These are phyloP conservation scores for Rhynchospora tenuis DNA, from an alignment of 176 grass and related monocot genomes.

Conservation along the genomic window DNA sequence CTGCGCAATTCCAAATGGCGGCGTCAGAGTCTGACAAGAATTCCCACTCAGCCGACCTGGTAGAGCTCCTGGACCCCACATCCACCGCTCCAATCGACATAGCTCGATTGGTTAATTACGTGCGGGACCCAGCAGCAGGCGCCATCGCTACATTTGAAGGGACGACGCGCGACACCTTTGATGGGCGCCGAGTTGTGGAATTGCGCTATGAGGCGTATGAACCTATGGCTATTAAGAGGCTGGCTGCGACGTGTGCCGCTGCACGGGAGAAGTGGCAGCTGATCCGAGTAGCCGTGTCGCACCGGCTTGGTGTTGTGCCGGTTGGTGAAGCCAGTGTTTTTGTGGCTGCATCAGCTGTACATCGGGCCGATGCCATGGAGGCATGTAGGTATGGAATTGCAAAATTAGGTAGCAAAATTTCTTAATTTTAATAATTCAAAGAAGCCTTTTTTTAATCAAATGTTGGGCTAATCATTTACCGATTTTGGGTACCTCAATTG, in stretches of 20 bases:
- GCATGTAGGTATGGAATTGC: conserved; percentile 35
- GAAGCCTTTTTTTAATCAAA: not conserved
- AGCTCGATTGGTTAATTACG: conserved; percentile 55
- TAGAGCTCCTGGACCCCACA: conserved; percentile 65
- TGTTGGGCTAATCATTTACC: not conserved
- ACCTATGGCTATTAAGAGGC: conserved; percentile 60
- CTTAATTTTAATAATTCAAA: not conserved
- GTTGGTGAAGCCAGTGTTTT: conserved; percentile 86
- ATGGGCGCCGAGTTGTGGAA: conserved; percentile 69
- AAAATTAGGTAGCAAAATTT: not conserved
- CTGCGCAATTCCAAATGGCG: conserved; percentile 21
- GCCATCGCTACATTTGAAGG: conserved; percentile 96
- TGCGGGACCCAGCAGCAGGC: conserved; percentile 70
- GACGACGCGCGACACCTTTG: conserved; percentile 78
- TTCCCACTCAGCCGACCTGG: conserved; percentile 15
- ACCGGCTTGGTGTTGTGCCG: conserved; percentile 55
- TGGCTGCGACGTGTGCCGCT: conserved; percentile 42
- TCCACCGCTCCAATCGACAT: conserved; percentile 44
- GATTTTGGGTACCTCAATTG: not conserved
- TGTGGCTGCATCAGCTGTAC: conserved; percentile 71
- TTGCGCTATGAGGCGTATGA: conserved; percentile 87
- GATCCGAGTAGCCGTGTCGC: conserved; percentile 61
- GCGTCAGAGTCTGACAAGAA: not conserved
- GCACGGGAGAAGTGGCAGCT: conserved; percentile 45
- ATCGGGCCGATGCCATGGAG: conserved; percentile 86